A percentile compares a stretch with the other conserved stretches of the same genome.
Evolutionary conservation across 371 early-diverging fungal genomes (phyloP).

Genomic region (Zychaea mexicana): DNA sequence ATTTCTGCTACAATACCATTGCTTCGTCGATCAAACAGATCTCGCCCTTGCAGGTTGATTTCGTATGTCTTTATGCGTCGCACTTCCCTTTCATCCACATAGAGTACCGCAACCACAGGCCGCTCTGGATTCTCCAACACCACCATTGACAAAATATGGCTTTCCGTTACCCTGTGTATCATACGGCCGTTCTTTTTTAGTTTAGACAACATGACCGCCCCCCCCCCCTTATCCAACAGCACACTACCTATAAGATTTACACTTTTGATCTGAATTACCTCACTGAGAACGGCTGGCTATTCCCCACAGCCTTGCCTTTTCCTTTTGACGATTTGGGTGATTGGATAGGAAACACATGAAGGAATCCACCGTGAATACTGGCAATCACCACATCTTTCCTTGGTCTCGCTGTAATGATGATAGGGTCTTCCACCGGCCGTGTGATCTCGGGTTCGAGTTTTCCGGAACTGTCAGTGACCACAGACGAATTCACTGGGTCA

Average conservation of each 20-base stretch:
- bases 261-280: too few species aligned
- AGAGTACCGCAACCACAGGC: constrained; percentile 68
- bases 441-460: constrained; percentile 48
- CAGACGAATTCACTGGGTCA: constrained; percentile 29
- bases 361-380: constrained; percentile 59
- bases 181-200: too few species aligned
- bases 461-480: constrained; percentile 59
- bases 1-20: constrained; percentile 30
- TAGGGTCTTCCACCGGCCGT: constrained; percentile 39
- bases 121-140: constrained; percentile 45
- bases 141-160: constrained; percentile 61
- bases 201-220: too few species aligned
- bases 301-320: constrained; percentile 29
- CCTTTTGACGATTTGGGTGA: constrained; percentile 37
- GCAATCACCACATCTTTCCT: constrained; percentile 41
- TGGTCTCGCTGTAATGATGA: constrained; percentile 48
- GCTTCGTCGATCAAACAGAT: constrained; percentile 23
- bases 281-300: constrained; percentile 24
- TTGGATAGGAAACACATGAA: constrained; percentile 32
- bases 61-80: constrained; percentile 67
- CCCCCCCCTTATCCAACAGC: too few species aligned
- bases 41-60: constrained; percentile 44
- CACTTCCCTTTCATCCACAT: constrained; percentile 62
- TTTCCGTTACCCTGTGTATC: constrained; percentile 71
- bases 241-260: too few species aligned